A percentile compares a stretch with the other conserved stretches of the same genome.
Conservation (phyloP, 495 filamentous ascomycete species). For the Usnea hakonensis region DNA sequence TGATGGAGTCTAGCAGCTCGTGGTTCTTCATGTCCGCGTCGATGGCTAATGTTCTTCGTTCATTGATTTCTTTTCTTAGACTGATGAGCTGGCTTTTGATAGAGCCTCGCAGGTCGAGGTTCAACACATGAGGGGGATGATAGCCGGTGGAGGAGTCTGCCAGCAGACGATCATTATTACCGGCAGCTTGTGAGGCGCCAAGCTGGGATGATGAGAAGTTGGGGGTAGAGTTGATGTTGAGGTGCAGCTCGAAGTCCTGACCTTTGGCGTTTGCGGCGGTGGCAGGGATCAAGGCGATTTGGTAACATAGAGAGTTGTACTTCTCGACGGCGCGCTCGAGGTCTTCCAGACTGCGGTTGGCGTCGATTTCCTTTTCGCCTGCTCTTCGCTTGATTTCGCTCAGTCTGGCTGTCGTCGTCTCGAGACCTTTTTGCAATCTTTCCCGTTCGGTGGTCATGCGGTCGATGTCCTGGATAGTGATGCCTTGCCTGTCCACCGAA, state of each 20-base stretch:
- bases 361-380: conserved; percentile 74
- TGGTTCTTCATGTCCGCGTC: conserved; percentile 86
- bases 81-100: conserved; percentile 70
- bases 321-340: conserved; percentile 76
- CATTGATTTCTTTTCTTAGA: conserved; percentile 80
- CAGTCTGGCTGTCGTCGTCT: conserved; percentile 61
- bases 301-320: conserved; percentile 90
- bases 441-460: conserved; percentile 95
- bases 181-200: conserved; percentile 41
- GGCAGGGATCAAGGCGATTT: conserved; percentile 79
- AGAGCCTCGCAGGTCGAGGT: conserved; percentile 71
- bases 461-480: conserved; percentile 95
- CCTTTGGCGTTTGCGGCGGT: conserved; percentile 80
- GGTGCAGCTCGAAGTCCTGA: conserved; percentile 69
- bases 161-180: conserved; percentile 55
- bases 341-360: conserved; percentile 75
- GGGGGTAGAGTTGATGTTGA: conserved; percentile 59
- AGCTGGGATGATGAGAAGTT: conserved; percentile 72
- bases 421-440: conserved; percentile 75
- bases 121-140: conserved; percentile 78
- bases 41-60: conserved; percentile 68
- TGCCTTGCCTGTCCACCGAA: conserved; percentile 81
- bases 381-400: conserved; percentile 77
- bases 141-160: conserved; percentile 77
- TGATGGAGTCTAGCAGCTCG: conserved; percentile 83